A percentile compares a stretch with the other conserved stretches of the same genome.
Conservation (phyloP, 192 early-diverging fungal genomes). For the Coemansia aciculifera region DNA sequence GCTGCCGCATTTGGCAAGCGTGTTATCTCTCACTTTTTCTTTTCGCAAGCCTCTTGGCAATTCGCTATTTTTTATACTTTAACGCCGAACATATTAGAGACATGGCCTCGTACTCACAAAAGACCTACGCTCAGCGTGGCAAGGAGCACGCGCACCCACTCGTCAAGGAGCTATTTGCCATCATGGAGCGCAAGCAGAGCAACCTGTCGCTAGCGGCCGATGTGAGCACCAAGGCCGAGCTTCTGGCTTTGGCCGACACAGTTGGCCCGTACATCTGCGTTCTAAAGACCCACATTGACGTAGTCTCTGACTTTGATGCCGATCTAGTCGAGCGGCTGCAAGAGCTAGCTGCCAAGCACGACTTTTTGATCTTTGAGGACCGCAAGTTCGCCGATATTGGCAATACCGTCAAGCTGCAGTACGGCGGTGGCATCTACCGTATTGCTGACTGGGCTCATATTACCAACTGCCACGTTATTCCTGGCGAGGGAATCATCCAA, state of each 20-base stretch:
- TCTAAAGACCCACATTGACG: constrained; percentile 97
- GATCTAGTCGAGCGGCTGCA: constrained; percentile 75
- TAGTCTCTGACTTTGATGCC: constrained; percentile 89
- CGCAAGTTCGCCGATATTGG: constrained; percentile 99
- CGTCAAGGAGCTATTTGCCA: constrained; percentile 69
- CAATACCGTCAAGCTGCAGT: constrained; percentile 97
- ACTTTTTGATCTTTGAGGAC: constrained; percentile 98
- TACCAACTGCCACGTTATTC: constrained; percentile 92
- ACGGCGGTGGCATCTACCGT: constrained; percentile 83
- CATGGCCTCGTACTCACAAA: constrained; percentile 47
- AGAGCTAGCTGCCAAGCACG: constrained; percentile 77
- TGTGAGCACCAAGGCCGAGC: constrained; percentile 82
- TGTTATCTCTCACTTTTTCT: too few species aligned
- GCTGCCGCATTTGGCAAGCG: too few species aligned
- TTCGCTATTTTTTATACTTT: background rate
- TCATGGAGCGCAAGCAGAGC: constrained; percentile 88
- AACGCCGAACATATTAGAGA: background rate
- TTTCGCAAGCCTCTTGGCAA: background rate
- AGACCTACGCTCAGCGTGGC: constrained; percentile 69
- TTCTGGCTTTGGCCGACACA: constrained; percentile 82
- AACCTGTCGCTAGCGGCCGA: constrained; percentile 93
- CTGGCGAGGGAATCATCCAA: constrained; percentile 93
- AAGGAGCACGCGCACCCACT: constrained; percentile 71
- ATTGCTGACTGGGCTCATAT: constrained; percentile 97
- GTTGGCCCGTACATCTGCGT: constrained; percentile 95